These are phyloP conservation scores for Boletus sp. DNA, from an alignment of 768 basidiomycete genomes.

Conservation along the genomic window DNA sequence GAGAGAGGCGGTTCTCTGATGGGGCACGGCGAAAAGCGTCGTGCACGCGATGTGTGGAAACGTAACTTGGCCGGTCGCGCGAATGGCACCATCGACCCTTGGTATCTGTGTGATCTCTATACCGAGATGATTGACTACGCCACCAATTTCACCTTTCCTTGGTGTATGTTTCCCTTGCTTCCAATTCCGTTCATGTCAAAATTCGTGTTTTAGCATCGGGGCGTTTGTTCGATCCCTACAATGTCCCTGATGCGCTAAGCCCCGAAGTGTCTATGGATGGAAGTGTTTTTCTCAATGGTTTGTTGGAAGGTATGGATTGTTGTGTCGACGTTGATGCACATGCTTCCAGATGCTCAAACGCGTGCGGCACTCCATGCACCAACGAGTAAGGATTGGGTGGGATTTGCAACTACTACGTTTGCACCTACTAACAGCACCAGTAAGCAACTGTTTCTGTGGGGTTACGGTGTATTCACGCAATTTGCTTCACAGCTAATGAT, in stretches of 20 bases:
- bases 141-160: constrained; percentile 65
- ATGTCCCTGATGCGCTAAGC: constrained; percentile 42
- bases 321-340: constrained; percentile 34
- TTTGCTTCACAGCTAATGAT: background rate
- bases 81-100: constrained; percentile 56
- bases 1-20: constrained; percentile 13
- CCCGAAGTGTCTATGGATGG: constrained; percentile 50
- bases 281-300: constrained; percentile 55
- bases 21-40: constrained; percentile 17
- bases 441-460: constrained; percentile 6
- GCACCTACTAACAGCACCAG: background rate
- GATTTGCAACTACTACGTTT: constrained; percentile 23
- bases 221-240: constrained; percentile 43
- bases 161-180: constrained; percentile 35
- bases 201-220: constrained; percentile 13
- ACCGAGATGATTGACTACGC: constrained; percentile 69
- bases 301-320: constrained; percentile 40
- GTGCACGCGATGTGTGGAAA: constrained; percentile 34
- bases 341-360: constrained; percentile 44
- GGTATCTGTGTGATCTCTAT: constrained; percentile 60
- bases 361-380: constrained; percentile 67
- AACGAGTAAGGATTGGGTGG: constrained; percentile 49
- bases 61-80: constrained; percentile 46
- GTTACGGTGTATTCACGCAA: background rate
- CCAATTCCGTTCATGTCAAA: background rate